Conservation (phyloP, 805 yeast genomes). For the Pichia phayaonensis region DNA sequence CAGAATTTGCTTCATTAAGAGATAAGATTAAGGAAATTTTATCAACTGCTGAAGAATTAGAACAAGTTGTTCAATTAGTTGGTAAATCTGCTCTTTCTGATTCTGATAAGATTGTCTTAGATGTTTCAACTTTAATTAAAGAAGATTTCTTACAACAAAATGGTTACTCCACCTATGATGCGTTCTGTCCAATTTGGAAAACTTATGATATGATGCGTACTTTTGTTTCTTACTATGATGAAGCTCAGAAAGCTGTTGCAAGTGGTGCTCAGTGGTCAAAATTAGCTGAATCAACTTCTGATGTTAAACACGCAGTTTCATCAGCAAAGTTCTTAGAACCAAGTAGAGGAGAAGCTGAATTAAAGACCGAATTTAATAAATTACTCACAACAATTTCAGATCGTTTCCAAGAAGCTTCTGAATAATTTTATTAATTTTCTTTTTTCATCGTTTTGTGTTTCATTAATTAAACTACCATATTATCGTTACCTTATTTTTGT, state of each 20-base stretch:
- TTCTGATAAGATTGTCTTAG: slow-evolving; percentile 92
- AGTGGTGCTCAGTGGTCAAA: slow-evolving; percentile 94
- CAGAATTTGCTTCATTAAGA: slow-evolving; percentile 88
- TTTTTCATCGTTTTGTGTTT: background rate
- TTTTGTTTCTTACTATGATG: slow-evolving; percentile 85
- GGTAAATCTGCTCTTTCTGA: slow-evolving; percentile 98
- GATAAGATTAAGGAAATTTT: slow-evolving; percentile 89
- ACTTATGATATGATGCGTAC: slow-evolving; percentile 97
- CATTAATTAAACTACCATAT: background rate
- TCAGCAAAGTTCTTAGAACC: slow-evolving; percentile 97
- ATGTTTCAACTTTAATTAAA: slow-evolving; percentile 83
- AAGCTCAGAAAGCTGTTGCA: slow-evolving; percentile 94
- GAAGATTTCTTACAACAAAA: slow-evolving; percentile 99
- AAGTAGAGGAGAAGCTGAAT: slow-evolving; percentile 76
- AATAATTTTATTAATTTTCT: slow-evolving; percentile 35
- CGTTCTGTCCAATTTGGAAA: slow-evolving; percentile 99
- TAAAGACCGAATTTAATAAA: slow-evolving; percentile 67
- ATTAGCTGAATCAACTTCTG: slow-evolving; percentile 80
- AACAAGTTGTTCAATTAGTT: slow-evolving; percentile 97
- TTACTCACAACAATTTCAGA: slow-evolving; percentile 72
- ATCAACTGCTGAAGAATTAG: slow-evolving; percentile 96
- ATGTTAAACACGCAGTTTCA: slow-evolving; percentile 88
- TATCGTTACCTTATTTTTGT: background rate
- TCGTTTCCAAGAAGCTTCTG: slow-evolving; percentile 92
- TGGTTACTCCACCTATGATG: slow-evolving; percentile 97